Conservation (phyloP, 805 yeast genomes). For the Saturnispora mendoncae region DNA sequence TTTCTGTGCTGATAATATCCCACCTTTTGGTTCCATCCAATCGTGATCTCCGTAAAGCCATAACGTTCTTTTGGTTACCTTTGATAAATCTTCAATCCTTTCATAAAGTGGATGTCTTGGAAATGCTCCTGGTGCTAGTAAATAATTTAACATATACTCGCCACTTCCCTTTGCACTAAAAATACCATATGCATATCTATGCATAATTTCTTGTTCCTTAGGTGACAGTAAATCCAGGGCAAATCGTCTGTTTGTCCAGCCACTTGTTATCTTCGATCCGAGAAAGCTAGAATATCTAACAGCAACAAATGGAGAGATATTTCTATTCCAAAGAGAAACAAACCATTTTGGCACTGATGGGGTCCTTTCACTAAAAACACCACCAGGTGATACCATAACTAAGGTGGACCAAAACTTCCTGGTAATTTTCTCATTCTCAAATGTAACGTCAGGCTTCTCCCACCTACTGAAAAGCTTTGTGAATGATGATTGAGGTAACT, state of each 20-base stretch:
- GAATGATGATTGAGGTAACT: slow-evolving; percentile 5
- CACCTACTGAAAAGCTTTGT: not conserved
- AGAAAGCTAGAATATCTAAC: slow-evolving; percentile 72
- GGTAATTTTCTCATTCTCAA: slow-evolving; percentile 7
- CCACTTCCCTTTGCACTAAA: slow-evolving; percentile 88
- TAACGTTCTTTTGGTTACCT: slow-evolving; percentile 28
- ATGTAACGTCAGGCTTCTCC: not conserved
- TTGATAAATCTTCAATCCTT: slow-evolving; percentile 34
- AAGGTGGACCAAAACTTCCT: slow-evolving; percentile 33
- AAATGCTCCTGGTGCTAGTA: slow-evolving; percentile 84
- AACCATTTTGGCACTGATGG: slow-evolving; percentile 65
- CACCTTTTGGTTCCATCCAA: slow-evolving; percentile 52
- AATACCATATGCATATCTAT: slow-evolving; percentile 71
- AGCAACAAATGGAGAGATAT: slow-evolving; percentile 75
- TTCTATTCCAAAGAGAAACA: slow-evolving; percentile 61
- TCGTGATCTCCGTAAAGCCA: slow-evolving; percentile 85
- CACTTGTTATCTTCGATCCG: slow-evolving; percentile 80
- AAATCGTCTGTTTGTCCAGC: slow-evolving; percentile 83
- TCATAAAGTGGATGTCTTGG: slow-evolving; percentile 67
- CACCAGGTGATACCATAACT: slow-evolving; percentile 86
- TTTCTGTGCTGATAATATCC: slow-evolving; percentile 31
- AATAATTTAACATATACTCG: slow-evolving; percentile 78
- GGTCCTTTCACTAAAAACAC: slow-evolving; percentile 41
- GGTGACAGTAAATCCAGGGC: slow-evolving; percentile 30
- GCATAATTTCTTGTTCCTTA: slow-evolving; percentile 40